A percentile compares a stretch with the other conserved stretches of the same genome.
Conservation (phyloP, 1,284 basidiomycete species). For the Cerioporus squamosus region DNA sequence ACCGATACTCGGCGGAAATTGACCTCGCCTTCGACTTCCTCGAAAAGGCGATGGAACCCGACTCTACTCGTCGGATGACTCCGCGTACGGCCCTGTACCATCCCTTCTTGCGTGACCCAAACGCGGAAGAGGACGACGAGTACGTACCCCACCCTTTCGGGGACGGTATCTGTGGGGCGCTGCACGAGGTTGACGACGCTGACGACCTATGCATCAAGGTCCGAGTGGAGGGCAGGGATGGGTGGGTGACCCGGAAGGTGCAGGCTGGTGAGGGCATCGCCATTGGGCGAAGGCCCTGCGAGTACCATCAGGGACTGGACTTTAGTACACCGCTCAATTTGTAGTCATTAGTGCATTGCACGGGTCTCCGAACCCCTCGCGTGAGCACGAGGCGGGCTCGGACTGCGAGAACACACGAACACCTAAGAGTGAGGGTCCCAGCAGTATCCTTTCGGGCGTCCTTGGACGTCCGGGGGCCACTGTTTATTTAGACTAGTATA, state of each 20-base stretch:
- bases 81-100: slow-evolving; percentile 80
- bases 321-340: background rate
- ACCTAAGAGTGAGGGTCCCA: too few species aligned
- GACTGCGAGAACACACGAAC: too few species aligned
- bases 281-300: slow-evolving; percentile 70
- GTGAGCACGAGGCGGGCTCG: too few species aligned
- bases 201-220: slow-evolving; percentile 58
- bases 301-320: slow-evolving; percentile 55
- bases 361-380: too few species aligned
- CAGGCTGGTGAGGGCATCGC: slow-evolving; percentile 71
- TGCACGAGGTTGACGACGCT: slow-evolving; percentile 63
- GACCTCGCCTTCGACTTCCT: slow-evolving; percentile 77
- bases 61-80: slow-evolving; percentile 77
- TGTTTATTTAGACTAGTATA: too few species aligned
- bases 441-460: too few species aligned
- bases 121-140: slow-evolving; percentile 58
- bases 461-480: too few species aligned
- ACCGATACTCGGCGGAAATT: slow-evolving; percentile 58
- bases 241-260: slow-evolving; percentile 46
- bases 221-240: slow-evolving; percentile 24
- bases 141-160: slow-evolving; percentile 70
- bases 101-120: slow-evolving; percentile 62
- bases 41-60: slow-evolving; percentile 71
- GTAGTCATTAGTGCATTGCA: too few species aligned
- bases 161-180: slow-evolving; percentile 61